These are phyloP conservation scores for Rubia yunnanensis DNA, from an alignment of 257 asterid species.

Conservation along the genomic window DNA sequence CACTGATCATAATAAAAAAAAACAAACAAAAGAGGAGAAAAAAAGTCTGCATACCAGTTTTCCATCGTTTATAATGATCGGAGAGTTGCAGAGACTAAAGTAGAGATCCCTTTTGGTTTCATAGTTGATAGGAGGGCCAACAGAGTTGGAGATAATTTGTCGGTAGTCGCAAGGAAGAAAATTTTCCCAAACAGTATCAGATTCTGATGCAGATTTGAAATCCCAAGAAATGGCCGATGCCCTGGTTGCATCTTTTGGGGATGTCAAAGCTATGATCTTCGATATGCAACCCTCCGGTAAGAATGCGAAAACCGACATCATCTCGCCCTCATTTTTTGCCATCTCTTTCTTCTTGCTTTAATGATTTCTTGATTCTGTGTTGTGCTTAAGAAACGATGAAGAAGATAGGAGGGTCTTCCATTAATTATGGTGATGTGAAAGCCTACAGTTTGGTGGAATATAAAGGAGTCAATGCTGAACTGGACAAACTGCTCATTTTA, in stretches of 20 bases:
- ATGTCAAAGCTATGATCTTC: background rate
- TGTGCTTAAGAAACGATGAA: background rate
- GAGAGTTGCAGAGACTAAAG: background rate
- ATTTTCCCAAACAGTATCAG: conserved; percentile 21
- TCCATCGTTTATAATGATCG: background rate
- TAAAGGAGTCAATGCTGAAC: too few species aligned
- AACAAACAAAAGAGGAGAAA: background rate
- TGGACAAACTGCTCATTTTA: too few species aligned
- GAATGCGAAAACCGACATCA: conserved; percentile 9
- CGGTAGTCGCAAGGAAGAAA: conserved; percentile 10
- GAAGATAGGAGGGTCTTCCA: too few species aligned
- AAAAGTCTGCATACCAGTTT: background rate
- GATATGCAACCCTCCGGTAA: conserved; percentile 10
- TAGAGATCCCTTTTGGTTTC: background rate
- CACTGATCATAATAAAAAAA: too few species aligned
- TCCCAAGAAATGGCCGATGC: background rate
- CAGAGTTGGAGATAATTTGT: background rate
- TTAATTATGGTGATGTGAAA: too few species aligned
- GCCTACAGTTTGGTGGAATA: too few species aligned
- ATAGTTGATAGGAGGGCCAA: background rate
- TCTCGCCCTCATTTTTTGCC: background rate
- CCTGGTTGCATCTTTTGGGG: background rate
- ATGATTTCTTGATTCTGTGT: background rate
- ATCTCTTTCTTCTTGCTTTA: too few species aligned
- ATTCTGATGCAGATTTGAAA: conserved; percentile 22